phyloP scores from a whole-genome alignment of 495 filamentous ascomycete genomes.

The Penicillium simplicissimum region DNA sequence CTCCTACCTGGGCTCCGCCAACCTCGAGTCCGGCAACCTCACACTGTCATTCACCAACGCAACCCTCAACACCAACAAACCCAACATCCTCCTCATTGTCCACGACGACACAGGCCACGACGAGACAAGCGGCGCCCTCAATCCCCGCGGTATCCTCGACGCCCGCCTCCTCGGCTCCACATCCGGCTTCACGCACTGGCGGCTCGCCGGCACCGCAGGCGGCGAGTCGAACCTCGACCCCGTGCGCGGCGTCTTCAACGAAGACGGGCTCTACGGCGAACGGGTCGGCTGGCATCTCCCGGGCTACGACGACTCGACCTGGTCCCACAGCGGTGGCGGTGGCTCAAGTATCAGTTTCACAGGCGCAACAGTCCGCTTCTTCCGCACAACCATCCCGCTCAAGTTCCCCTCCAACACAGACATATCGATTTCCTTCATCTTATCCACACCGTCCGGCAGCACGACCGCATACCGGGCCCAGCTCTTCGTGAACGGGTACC shows the following conservation, averaged over 20 bases:
- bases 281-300: conserved; percentile 68
- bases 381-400: conserved; percentile 57
- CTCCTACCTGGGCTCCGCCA: conserved; percentile 56
- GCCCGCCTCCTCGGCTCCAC: conserved; percentile 48
- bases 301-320: conserved; percentile 50
- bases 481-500: conserved; percentile 52
- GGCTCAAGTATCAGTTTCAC: conserved; percentile 47
- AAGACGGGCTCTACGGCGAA: conserved; percentile 69
- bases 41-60: conserved; percentile 44
- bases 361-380: conserved; percentile 54
- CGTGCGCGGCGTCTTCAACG: conserved; percentile 69
- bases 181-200: conserved; percentile 59
- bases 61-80: conserved; percentile 47
- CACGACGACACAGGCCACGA: conserved; percentile 72
- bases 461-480: conserved; percentile 38
- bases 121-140: conserved; percentile 63
- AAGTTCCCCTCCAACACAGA: conserved; percentile 43
- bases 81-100: conserved; percentile 66
- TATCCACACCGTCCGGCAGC: conserved; percentile 28
- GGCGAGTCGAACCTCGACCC: conserved; percentile 68
- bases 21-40: conserved; percentile 33
- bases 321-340: conserved; percentile 21
- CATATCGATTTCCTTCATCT: conserved; percentile 49
- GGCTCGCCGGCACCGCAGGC: conserved; percentile 71
- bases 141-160: conserved; percentile 66